A percentile compares a stretch with the other conserved stretches of the same genome.
Conservation (phyloP, 768 basidiomycete genomes). For the Mycena albidolilacea region DNA sequence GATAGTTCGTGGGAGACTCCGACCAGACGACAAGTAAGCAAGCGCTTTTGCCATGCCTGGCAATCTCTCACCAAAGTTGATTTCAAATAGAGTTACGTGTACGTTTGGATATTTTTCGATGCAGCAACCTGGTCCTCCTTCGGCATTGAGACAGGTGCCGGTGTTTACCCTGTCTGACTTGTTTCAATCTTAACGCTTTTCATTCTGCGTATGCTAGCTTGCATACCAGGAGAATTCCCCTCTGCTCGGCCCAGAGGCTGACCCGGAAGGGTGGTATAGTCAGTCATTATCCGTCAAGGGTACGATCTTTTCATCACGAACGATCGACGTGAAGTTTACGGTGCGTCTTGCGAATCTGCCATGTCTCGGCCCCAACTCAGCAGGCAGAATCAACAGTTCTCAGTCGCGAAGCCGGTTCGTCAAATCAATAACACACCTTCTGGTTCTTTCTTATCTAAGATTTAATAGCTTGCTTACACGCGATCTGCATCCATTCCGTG, state of each 20-base stretch:
- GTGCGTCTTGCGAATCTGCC: conserved; percentile 1
- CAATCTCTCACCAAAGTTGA: background rate
- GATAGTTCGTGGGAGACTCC: conserved; percentile 31
- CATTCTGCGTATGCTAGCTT: background rate
- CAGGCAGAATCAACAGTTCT: conserved; percentile 12
- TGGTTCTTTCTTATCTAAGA: background rate
- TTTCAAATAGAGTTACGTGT: conserved; percentile 1
- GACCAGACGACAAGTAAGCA: conserved; percentile 30
- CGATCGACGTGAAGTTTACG: conserved; percentile 26
- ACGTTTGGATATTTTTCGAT: conserved; percentile 35
- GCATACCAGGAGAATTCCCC: conserved; percentile 37
- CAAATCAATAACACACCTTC: background rate
- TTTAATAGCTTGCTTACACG: conserved; percentile 30
- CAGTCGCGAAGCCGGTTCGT: conserved; percentile 32
- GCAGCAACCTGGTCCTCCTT: conserved; percentile 28
- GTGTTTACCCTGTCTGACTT: background rate
- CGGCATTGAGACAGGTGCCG: conserved; percentile 18
- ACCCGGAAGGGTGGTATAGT: conserved; percentile 32
- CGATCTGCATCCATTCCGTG: conserved; percentile 24
- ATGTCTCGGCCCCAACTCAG: too few relatives aligned
- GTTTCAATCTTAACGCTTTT: background rate
- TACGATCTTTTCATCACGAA: conserved; percentile 26
- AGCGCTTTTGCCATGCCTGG: background rate
- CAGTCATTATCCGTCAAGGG: conserved; percentile 25
- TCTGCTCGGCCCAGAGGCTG: conserved; percentile 28